A percentile compares a stretch with the other conserved stretches of the same genome.
Conservation (phyloP, 2,329 filamentous ascomycete species). For the Pseudogymnoascus sp. region DNA sequence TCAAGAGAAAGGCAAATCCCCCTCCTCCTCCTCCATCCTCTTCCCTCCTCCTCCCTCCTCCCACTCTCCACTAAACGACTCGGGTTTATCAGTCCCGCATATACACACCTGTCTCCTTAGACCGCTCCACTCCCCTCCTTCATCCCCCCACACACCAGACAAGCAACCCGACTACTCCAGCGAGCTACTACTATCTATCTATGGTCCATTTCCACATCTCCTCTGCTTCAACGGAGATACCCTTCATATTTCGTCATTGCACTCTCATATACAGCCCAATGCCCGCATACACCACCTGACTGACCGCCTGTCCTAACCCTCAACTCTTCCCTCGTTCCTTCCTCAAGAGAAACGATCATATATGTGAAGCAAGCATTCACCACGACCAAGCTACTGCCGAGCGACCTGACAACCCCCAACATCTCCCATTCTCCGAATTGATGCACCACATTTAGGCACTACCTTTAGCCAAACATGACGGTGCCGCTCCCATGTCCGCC, state of each 20-base stretch:
- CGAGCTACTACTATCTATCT: conserved; percentile 7
- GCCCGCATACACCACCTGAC: conserved; percentile 4
- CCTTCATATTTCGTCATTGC: conserved; percentile 8
- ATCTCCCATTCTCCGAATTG: not conserved
- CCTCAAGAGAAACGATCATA: not conserved
- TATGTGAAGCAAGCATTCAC: not conserved
- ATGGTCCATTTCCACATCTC: conserved; percentile 10
- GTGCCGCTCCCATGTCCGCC: conserved; percentile 10
- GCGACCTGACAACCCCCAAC: not conserved
- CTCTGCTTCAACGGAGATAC: not conserved
- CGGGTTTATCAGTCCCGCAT: conserved; percentile 7
- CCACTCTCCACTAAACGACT: not conserved
- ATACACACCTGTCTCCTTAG: not conserved
- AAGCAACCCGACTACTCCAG: not conserved
- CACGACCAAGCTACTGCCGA: conserved; percentile 7
- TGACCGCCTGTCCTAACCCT: not conserved
- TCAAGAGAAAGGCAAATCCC: not conserved
- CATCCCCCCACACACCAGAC: conserved; percentile 6
- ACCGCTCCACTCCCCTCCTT: conserved; percentile 1
- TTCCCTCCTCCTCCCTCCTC: not conserved
- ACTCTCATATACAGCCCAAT: conserved; percentile 6
- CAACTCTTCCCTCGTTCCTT: not conserved
- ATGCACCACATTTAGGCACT: conserved; percentile 7
- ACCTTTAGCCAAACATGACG: conserved; percentile 11
- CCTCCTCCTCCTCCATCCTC: not conserved